These are phyloP conservation scores for Falciphora oryzae DNA, from an alignment of 2,329 filamentous ascomycete species.

Conservation along the genomic window DNA sequence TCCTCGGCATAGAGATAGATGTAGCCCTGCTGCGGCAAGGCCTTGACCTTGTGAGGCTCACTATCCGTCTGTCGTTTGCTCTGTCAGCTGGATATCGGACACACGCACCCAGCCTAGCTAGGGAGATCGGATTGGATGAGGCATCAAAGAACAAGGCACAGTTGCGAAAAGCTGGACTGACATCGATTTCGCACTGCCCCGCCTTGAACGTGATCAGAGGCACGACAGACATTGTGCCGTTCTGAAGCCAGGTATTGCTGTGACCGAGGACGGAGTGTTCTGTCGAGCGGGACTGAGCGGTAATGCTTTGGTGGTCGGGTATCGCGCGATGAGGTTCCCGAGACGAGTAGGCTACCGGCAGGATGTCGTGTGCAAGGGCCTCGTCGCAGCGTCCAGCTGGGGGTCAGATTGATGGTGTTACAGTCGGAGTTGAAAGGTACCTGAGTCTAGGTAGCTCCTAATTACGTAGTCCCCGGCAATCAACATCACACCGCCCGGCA, in stretches of 20 bases:
- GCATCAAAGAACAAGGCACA: neutral
- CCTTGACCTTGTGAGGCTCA: slow-evolving; percentile 66
- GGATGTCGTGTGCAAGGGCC: too few relatives aligned
- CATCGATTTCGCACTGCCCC: slow-evolving; percentile 78
- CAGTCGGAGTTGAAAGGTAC: too few relatives aligned
- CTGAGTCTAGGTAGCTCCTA: too few relatives aligned
- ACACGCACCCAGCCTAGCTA: neutral
- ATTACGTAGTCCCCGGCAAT: too few relatives aligned
- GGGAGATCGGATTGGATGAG: neutral
- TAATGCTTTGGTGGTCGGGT: neutral
- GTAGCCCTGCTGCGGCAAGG: slow-evolving; percentile 70
- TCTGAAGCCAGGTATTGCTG: neutral
- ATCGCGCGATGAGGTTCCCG: neutral
- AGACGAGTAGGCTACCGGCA: too few relatives aligned
- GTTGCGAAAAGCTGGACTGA: slow-evolving; percentile 38
- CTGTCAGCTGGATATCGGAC: slow-evolving; percentile 14
- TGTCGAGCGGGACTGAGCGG: neutral
- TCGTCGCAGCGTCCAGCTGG: too few relatives aligned
- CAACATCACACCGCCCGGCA: too few relatives aligned
- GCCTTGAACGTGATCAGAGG: slow-evolving; percentile 97
- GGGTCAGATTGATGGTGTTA: too few relatives aligned
- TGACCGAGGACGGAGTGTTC: neutral
- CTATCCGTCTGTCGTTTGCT: slow-evolving; percentile 36
- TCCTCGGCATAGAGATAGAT: slow-evolving; percentile 91
- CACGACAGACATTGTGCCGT: slow-evolving; percentile 63